Evolutionary conservation across 306 rosid species (phyloP), one percentile per base, ranked within the genome.

Genomic region (Vicia sativa): DNA sequence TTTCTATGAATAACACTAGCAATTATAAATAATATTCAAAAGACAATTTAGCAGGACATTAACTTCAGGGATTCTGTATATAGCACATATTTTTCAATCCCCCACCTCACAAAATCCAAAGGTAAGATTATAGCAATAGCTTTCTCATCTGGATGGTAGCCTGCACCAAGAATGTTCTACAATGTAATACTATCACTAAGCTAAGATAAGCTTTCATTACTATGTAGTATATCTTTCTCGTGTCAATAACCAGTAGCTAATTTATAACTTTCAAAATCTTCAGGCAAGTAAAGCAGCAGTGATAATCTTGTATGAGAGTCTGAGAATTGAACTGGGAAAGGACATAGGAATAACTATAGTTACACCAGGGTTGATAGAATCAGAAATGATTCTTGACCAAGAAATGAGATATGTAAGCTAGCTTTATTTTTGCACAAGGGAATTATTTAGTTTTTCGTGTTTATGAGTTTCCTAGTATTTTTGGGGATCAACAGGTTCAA

Each of bases 251-350:
- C 16, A 25, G 18, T 28, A 25, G 44, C 26, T 14, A 56, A 15
- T 49, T 18, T 67, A 29, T 49, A 28, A 11, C 29, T 69, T 38
- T 48, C 15, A 19, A 56, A 31, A 25, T 49, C 53, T 53, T 43
- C 86, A 87, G 91, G 87, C 90, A 13, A 79, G 86, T 78, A 90
- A 90, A 82, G 84, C 89, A 25, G 90, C 92, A 29, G 29, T 74
- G 21, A 76, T 80, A 14, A 86, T 84, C 85, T 70, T 91, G 3
- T 91, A 77, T 38, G 87, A 90, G 85, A 82, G n/a, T n/a, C n/a
- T n/a, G n/a, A 81, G 85, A 65, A 70, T 74, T 2, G 91, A 90
- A 71, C 16, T 84, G 26, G 95, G 88, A 79, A 52, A 35, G 12
- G 88, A 84, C 19, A 75, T 91, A 11, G 84, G 92, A 57, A 83